Base-by-base conservation (phyloP, 495 filamentous ascomycete genomes). In the Terfezia boudieri region DNA sequence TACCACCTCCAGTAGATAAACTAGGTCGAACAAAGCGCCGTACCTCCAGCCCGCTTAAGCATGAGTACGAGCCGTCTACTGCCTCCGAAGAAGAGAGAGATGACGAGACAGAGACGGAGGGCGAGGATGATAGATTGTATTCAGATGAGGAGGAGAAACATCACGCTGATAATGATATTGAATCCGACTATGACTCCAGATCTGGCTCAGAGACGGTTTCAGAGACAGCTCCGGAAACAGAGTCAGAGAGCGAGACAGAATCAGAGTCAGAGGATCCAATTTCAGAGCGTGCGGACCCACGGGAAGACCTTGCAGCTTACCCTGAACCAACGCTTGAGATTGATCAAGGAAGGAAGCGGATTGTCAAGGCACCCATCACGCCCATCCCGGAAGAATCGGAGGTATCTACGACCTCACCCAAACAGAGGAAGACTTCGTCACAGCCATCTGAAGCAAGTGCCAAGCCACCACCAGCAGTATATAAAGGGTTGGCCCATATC, bases 41-140 rank as follows among this genome's bases (percentile, higher is more conserved):
- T 7, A 82, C 80, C 26, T 96, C 92, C 5, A 96, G 92, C 9
- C 92, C 92, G 9, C 72, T 99, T 55, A 99, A 99, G 68, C 90
- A 95, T 61, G 87, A 99, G 69, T 99, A 94, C 61, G 83, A 86
- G 59, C 92, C 92, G 2, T 96, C 90, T 1, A 88, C 85, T 43
- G 77, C 77, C 52, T 83, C 83, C 0, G 60, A 70, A 4, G 64
- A 70, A 49, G 68, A 66, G 1, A 70, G 69, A 20, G 70, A 71
- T 50, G 74, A 74, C 41, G 73, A 73, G 17, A 61, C 73, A 8
- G 73, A 76, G 46, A 71, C 71, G 8, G 69, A 67, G 46, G 72
- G 71, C 41, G 66, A 5, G 32, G 37, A 7, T 48, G 38, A 2
- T 48, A 36, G 4, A 5, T 46, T 20, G 12, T 46, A 46, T 46